These are phyloP conservation scores for Solanum clarkiae DNA, from an alignment of 257 asterid genomes.

Conservation along the genomic window DNA sequence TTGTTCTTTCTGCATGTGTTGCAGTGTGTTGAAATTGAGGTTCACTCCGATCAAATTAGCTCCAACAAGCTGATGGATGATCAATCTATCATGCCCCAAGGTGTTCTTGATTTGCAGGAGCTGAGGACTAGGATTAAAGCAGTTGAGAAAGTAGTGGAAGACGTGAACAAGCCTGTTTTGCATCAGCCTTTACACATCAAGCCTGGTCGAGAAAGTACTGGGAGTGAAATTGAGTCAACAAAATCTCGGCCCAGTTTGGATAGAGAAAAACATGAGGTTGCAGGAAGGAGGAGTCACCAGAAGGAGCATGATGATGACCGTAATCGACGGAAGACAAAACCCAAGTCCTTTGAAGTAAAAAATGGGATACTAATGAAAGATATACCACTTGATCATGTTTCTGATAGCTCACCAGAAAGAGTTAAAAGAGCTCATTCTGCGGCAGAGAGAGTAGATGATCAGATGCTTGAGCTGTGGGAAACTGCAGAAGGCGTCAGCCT, in stretches of 20 bases:
- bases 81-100: slow-evolving; percentile 14
- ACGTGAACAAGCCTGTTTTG: slow-evolving; percentile 20
- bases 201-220: slow-evolving; percentile 13
- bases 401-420: slow-evolving; percentile 26
- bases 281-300: slow-evolving; percentile 8
- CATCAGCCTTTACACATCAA: slow-evolving; percentile 14
- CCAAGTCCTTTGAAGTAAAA: slow-evolving; percentile 29
- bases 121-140: slow-evolving; percentile 46
- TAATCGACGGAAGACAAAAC: slow-evolving; percentile 29
- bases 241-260: slow-evolving; percentile 32
- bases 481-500: slow-evolving; percentile 32
- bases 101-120: slow-evolving; percentile 39
- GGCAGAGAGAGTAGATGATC: slow-evolving; percentile 38
- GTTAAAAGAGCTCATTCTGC: slow-evolving; percentile 19
- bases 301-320: slow-evolving; percentile 22
- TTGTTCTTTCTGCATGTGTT: neutral
- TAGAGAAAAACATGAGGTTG: slow-evolving; percentile 14
- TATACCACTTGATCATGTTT: slow-evolving; percentile 76
- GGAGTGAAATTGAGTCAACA: slow-evolving; percentile 27
- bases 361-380: slow-evolving; percentile 59
- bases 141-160: slow-evolving; percentile 44
- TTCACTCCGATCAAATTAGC: slow-evolving; percentile 6
- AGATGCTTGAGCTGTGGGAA: slow-evolving; percentile 86
- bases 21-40: slow-evolving; percentile 28
- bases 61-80: slow-evolving; percentile 18